Evolutionary conservation across 2,329 filamentous ascomycete species (phyloP).

Genomic region (Gyromitra esculenta): DNA sequence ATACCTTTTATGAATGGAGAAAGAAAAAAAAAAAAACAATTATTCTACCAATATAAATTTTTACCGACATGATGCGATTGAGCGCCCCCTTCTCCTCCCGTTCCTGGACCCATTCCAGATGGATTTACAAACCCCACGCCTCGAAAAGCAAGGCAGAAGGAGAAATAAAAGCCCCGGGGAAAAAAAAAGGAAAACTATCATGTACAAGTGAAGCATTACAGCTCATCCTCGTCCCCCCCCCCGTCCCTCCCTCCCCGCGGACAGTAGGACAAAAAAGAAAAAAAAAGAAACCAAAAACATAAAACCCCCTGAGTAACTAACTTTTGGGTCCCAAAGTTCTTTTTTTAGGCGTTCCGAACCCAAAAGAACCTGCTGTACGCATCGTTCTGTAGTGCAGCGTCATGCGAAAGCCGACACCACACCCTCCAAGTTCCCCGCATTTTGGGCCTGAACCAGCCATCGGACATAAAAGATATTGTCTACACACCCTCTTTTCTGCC

Average conservation of each 20-base stretch:
- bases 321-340: constrained; percentile 35
- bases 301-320: constrained; percentile 46
- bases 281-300: constrained; percentile 30
- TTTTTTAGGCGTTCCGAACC: constrained; percentile 46
- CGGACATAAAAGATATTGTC: constrained; percentile 49
- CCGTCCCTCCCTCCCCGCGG: constrained; percentile 19
- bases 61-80: constrained; percentile 34
- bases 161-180: constrained; percentile 31
- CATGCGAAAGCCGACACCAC: constrained; percentile 47
- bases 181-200: constrained; percentile 47
- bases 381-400: constrained; percentile 45
- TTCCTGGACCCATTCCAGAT: constrained; percentile 34
- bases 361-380: constrained; percentile 43
- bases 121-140: constrained; percentile 26
- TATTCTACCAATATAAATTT: constrained; percentile 17
- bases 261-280: constrained; percentile 16
- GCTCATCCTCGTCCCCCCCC: constrained; percentile 41
- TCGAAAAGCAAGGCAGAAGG: constrained; percentile 30
- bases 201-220: constrained; percentile 51
- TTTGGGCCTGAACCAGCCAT: constrained; percentile 50
- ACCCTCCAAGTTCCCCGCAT: constrained; percentile 49
- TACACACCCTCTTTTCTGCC: constrained; percentile 50
- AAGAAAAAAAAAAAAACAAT: constrained; percentile 6
- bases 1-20: not conserved
- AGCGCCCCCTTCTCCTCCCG: constrained; percentile 4